A percentile compares a stretch with the other conserved stretches of the same genome.
Conservation (phyloP, 2,329 filamentous ascomycete species). For the Pseudocercospora musae region DNA sequence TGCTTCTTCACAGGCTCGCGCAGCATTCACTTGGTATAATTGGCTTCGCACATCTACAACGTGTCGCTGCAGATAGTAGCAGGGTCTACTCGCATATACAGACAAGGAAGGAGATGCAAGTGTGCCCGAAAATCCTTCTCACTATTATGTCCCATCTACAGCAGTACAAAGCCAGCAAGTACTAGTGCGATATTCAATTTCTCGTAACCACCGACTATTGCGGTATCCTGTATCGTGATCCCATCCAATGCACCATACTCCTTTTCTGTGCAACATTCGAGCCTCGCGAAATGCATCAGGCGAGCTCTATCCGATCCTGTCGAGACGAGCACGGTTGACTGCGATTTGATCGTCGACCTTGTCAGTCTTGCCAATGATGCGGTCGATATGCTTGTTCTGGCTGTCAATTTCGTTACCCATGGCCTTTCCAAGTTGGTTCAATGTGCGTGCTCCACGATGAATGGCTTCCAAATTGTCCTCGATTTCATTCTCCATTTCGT, state of each 20-base stretch:
- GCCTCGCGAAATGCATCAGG: neutral
- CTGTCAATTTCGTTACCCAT: slow-evolving; percentile 72
- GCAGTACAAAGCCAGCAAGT: slow-evolving; percentile 1
- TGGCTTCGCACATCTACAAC: neutral
- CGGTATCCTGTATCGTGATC: neutral
- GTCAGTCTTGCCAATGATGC: slow-evolving; percentile 69
- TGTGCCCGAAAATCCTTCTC: neutral
- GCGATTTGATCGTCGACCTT: slow-evolving; percentile 76
- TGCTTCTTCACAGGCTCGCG: neutral
- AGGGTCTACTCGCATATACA: neutral
- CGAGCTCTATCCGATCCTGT: slow-evolving; percentile 53
- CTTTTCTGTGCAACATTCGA: neutral
- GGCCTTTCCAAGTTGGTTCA: slow-evolving; percentile 70
- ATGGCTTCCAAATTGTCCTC: slow-evolving; percentile 51
- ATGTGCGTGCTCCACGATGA: slow-evolving; percentile 59
- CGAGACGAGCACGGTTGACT: slow-evolving; percentile 70
- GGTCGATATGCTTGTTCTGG: slow-evolving; percentile 74
- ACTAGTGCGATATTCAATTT: neutral
- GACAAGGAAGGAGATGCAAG: neutral
- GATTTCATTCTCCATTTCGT: slow-evolving; percentile 55
- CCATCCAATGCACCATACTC: neutral
- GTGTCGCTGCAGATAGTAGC: neutral
- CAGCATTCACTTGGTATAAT: neutral
- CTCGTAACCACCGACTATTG: neutral
- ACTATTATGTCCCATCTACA: neutral